These are phyloP conservation scores for Cadophora malorum DNA, from an alignment of 2,329 filamentous ascomycete genomes.

Conservation along the genomic window DNA sequence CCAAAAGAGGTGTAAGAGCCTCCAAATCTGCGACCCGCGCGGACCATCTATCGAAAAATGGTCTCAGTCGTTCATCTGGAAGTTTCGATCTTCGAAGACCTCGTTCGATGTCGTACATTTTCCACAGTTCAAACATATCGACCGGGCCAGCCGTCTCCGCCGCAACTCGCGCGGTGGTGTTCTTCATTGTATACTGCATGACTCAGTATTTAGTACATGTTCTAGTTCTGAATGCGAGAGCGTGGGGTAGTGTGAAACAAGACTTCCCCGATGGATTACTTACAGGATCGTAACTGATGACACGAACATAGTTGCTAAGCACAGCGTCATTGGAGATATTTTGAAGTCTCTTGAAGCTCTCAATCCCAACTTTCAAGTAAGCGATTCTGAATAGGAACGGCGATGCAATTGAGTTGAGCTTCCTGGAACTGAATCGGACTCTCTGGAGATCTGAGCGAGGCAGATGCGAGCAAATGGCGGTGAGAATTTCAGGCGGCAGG, in stretches of 20 bases:
- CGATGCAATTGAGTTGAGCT: not conserved
- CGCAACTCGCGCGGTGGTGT: not conserved
- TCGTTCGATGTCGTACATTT: not conserved
- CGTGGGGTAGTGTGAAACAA: not conserved
- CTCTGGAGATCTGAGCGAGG: not conserved
- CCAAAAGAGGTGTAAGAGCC: not conserved
- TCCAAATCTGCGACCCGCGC: not conserved
- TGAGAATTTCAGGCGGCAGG: slow-evolving; percentile 12
- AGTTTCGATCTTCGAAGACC: not conserved
- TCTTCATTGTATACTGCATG: slow-evolving; percentile 1
- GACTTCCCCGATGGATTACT: not conserved
- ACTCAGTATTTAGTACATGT: not conserved
- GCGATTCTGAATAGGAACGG: not conserved
- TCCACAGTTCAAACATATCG: slow-evolving; percentile 6
- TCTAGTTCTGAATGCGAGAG: not conserved
- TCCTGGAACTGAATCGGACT: not conserved
- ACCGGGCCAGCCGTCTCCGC: not conserved
- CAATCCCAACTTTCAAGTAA: not conserved
- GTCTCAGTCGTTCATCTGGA: not conserved
- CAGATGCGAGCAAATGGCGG: slow-evolving; percentile 1
- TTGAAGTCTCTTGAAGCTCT: not conserved
- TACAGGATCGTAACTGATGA: slow-evolving; percentile 4
- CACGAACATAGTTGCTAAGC: slow-evolving; percentile 2
- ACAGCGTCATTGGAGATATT: slow-evolving; percentile 1
- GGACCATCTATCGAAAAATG: not conserved